Percentiles rank a stretch among this genome's conserved stretches.
Conservation (phyloP, 495 filamentous ascomycete genomes). For the Lentithecium fluviatile region DNA sequence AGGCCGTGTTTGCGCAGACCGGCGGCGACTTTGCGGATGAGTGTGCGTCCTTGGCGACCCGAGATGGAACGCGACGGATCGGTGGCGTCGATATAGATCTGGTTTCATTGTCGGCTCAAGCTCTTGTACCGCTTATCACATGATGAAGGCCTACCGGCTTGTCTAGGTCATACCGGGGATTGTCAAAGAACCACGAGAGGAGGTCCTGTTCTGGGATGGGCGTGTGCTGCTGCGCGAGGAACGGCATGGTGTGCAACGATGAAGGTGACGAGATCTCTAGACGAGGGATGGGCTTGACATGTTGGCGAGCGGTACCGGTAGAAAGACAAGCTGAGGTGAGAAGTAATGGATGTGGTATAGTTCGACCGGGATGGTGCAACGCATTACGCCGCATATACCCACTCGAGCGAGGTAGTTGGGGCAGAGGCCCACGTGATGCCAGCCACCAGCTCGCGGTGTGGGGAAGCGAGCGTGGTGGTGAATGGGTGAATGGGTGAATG, state of each 20-base stretch:
- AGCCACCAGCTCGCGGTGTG: no score
- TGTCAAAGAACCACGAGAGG: constrained; percentile 40
- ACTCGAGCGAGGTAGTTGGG: no score
- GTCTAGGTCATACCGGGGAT: constrained; percentile 38
- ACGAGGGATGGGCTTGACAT: not conserved
- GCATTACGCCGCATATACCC: no score
- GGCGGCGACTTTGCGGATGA: constrained; percentile 38
- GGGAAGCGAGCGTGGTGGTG: no score
- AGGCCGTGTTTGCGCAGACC: constrained; percentile 38
- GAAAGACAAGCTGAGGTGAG: not conserved
- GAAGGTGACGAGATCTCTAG: not conserved
- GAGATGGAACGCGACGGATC: constrained; percentile 34
- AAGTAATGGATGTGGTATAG: no score
- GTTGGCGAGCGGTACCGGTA: not conserved
- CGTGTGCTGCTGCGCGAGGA: constrained; percentile 21
- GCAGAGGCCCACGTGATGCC: no score
- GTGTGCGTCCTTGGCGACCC: constrained; percentile 27
- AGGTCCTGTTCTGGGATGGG: constrained; percentile 37
- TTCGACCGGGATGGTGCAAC: no score
- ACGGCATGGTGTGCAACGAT: constrained; percentile 6
- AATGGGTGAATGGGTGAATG: no score
- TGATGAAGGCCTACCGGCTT: constrained; percentile 28
- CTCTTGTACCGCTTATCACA: not conserved
- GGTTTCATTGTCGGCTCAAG: not conserved
- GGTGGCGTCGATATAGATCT: constrained; percentile 37